Evolutionary conservation across 2,329 filamentous ascomycete species (phyloP), one percentile per base, ranked within the genome.

Genomic region (Aureobasidium musti): DNA sequence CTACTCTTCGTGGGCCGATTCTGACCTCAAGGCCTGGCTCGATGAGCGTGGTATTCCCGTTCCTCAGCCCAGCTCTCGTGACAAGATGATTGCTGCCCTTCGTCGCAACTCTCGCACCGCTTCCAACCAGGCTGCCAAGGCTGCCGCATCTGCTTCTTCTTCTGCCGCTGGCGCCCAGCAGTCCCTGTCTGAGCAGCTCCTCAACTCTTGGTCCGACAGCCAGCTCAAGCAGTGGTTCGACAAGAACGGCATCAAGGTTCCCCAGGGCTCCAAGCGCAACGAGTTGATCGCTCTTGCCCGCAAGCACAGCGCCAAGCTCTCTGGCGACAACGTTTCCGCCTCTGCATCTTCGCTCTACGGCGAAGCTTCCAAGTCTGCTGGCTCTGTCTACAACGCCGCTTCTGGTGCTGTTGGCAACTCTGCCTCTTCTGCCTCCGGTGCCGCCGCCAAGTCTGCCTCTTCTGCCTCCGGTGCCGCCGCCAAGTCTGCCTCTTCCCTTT

Each of bases 171-270:
- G 86, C 45, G 89, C 91, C 1, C 89, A 92, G 72, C 82, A 89
- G 61, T 89, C 87, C 56, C 80, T 98, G 49, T 91, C 89, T 69
- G 91, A 98, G 73, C 88, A 89, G 73, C 82, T 97, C 63, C 90
- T 98, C 74, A 89, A 96, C 72, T 88, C 91, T 4, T 99, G 95
- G 95, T 89, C 90, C 74, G 93, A 97, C 74, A 89, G 85, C 73
- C 83, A 96, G 77, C 84, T 99, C 76, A 98, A 98, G 84, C 89
- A 91, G 69, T 98, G 95, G 82, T 88, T 88, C 65, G 94, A 98
- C 81, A 91, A 93, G 84, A 95, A 98, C 73, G 87, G 87, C 67
- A 90, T 99, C 75, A 84, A 84, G 82, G 91, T 97, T 60, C 95
- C 95, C 11, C 94, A 98, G 76, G 95, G 94, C 56, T 96, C 91